Conservation (phyloP, 1,284 basidiomycete species). For the Pyrrhoderma noxium region DNA sequence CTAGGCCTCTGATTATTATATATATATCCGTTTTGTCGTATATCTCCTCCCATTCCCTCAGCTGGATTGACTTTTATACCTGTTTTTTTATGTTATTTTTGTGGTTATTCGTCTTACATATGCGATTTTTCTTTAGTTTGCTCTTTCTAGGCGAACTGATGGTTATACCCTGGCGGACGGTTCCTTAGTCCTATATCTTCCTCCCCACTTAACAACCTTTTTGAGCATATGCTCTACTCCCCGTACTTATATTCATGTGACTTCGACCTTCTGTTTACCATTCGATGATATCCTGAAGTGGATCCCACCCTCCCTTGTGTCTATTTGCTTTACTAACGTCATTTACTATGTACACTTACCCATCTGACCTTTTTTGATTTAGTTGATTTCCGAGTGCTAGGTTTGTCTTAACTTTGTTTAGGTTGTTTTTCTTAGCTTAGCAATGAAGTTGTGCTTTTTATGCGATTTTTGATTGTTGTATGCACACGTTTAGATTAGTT, state of each 20-base stretch:
- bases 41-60: not conserved
- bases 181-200: too few species aligned
- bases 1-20: constrained; percentile 27
- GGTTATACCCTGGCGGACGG: too few species aligned
- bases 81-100: not conserved
- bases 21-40: not conserved
- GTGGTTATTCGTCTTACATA: not conserved
- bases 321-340: too few species aligned
- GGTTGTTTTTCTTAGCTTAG: not conserved
- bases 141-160: not conserved
- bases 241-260: too few species aligned
- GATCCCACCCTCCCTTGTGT: too few species aligned
- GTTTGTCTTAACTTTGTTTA: not conserved
- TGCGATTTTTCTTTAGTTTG: not conserved
- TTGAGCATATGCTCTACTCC: too few species aligned
- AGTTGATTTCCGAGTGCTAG: not conserved
- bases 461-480: too few species aligned
- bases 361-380: not conserved
- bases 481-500: too few species aligned
- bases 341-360: constrained; percentile 1
- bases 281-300: too few species aligned
- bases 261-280: not conserved
- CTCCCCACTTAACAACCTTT: not conserved
- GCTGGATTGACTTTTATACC: not conserved
- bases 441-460: too few species aligned